A percentile compares a stretch with the other conserved stretches of the same genome.
phyloP scores from a whole-genome alignment of 345 rosid species.

The Microthlaspi erraticum region DNA sequence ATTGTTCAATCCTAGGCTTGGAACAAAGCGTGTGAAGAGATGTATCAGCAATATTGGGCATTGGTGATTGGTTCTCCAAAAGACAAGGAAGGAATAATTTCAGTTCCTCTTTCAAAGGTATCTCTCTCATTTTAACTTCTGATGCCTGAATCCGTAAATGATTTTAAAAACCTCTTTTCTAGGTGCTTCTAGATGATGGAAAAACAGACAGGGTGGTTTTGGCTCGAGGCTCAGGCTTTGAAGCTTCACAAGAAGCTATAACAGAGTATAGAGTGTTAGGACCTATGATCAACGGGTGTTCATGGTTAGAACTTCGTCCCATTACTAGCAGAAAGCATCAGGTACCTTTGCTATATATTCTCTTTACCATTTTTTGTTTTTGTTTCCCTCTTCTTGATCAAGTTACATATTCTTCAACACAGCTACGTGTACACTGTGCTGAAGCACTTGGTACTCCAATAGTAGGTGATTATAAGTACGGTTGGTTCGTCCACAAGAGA shows the following conservation, averaged over 20 bases:
- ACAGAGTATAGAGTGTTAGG: conserved; percentile 88
- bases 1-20: conserved; percentile 58
- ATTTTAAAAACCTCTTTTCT: background rate
- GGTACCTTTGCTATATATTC: conserved; percentile 54
- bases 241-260: conserved; percentile 77
- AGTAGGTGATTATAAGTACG: conserved; percentile 90
- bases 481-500: conserved; percentile 84
- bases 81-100: conserved; percentile 77
- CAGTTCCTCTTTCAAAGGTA: conserved; percentile 89
- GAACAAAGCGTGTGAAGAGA: conserved; percentile 77
- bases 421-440: conserved; percentile 95
- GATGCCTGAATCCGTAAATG: conserved; percentile 16
- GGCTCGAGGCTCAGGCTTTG: conserved; percentile 68
- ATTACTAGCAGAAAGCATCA: conserved; percentile 88
- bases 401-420: conserved; percentile 24
- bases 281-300: conserved; percentile 88
- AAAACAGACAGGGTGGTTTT: conserved; percentile 87
- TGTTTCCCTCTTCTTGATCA: conserved; percentile 12
- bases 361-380: conserved; percentile 2
- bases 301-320: conserved; percentile 87
- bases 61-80: conserved; percentile 87
- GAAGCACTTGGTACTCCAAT: conserved; percentile 96
- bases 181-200: conserved; percentile 90
- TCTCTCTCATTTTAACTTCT: conserved; percentile 13
- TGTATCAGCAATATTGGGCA: conserved; percentile 82